phyloP scores from a whole-genome alignment of 441 rosid species.

The Mallotus japonicus region DNA sequence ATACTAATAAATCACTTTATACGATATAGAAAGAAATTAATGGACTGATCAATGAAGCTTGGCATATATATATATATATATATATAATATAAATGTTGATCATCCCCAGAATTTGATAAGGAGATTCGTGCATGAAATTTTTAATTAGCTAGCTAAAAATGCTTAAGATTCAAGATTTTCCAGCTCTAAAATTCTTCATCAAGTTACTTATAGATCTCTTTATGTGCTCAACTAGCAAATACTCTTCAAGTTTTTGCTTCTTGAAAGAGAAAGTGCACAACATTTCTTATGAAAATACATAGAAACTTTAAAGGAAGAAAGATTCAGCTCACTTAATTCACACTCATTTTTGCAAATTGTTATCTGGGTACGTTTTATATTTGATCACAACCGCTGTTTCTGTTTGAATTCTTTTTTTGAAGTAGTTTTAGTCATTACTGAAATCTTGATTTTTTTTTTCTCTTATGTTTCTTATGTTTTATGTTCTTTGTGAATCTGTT shows the following conservation, averaged over 20 bases:
- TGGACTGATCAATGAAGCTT: neutral
- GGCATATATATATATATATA: neutral
- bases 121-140: constrained; percentile 37
- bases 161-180: constrained; percentile 34
- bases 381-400: constrained; percentile 9
- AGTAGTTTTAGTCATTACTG: neutral
- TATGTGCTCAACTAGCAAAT: constrained; percentile 16
- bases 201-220: constrained; percentile 16
- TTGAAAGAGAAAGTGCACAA: neutral
- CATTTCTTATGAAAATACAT: neutral
- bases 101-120: constrained; percentile 19
- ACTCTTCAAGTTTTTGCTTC: neutral
- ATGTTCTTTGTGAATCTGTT: neutral
- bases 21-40: no score
- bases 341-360: constrained; percentile 3
- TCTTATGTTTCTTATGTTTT: neutral
- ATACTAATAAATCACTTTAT: neutral
- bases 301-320: constrained; percentile 9
- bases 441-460: neutral
- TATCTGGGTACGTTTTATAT: constrained; percentile 28
- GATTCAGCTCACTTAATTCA: constrained; percentile 14
- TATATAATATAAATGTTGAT: neutral
- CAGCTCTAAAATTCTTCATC: constrained; percentile 30
- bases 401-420: neutral
- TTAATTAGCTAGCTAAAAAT: neutral